Evolutionary conservation across 1,284 basidiomycete genomes (phyloP).

Genomic region (Moniliella sp.): DNA sequence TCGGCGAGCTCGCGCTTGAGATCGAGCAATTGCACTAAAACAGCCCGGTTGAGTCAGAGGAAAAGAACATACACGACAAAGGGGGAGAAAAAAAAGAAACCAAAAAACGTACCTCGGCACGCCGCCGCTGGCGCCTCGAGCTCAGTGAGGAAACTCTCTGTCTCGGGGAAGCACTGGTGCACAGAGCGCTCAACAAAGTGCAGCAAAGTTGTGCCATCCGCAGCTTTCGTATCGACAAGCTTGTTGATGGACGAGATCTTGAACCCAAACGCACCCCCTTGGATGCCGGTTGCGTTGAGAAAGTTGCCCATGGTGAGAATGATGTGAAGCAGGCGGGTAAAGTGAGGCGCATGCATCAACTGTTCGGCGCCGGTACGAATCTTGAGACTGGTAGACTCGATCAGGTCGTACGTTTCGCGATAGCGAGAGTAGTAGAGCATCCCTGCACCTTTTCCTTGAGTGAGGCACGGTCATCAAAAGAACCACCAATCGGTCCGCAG

Average conservation of each 20-base stretch:
- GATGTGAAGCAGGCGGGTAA: constrained; percentile 19
- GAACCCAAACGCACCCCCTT: constrained; percentile 93
- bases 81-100: background rate
- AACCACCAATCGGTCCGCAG: constrained; percentile 86
- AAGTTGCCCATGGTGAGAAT: constrained; percentile 91
- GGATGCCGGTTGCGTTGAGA: constrained; percentile 87
- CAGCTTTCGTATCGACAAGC: constrained; percentile 87
- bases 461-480: constrained; percentile 89
- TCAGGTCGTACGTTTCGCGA: constrained; percentile 24
- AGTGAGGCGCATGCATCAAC: constrained; percentile 22
- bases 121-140: constrained; percentile 71
- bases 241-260: constrained; percentile 92
- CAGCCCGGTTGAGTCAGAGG: background rate
- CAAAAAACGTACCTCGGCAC: constrained; percentile 49
- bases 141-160: constrained; percentile 73
- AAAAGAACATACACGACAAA: background rate
- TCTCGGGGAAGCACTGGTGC: constrained; percentile 61
- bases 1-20: constrained; percentile 30
- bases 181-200: constrained; percentile 86
- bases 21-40: constrained; percentile 22
- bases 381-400: constrained; percentile 11
- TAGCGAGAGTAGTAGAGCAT: constrained; percentile 49
- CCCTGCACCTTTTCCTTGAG: constrained; percentile 71
- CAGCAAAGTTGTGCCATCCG: constrained; percentile 53
- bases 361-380: constrained; percentile 22